Evolutionary conservation across 768 basidiomycete species (phyloP).

Genomic region (Tulasnella sp.): DNA sequence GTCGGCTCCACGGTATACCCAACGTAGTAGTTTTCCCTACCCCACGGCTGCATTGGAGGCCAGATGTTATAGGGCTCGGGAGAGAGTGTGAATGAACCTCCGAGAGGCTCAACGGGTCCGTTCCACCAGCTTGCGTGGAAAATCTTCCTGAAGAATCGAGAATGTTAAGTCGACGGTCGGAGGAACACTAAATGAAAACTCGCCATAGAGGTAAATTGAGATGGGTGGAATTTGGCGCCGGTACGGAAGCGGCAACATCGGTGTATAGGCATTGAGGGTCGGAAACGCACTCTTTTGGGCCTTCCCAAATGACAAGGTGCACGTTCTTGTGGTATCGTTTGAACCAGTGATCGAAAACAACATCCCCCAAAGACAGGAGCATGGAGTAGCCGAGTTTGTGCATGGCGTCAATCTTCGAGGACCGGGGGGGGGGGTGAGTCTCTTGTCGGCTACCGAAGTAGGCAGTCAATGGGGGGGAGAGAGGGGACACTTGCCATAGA

Average conservation of each 20-base stretch:
- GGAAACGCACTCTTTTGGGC: not conserved
- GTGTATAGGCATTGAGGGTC: not conserved
- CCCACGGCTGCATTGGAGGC: not conserved
- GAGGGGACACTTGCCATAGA: not conserved
- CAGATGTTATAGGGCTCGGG: constrained; percentile 11
- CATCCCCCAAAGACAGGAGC: not conserved
- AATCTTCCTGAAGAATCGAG: constrained; percentile 3
- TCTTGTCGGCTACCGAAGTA: not conserved
- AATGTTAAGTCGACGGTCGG: not conserved
- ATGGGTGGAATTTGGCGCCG: not conserved
- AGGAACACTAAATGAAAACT: not conserved
- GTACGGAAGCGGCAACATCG: not conserved
- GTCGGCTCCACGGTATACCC: constrained; percentile 15
- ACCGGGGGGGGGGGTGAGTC: not conserved
- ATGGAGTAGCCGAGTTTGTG: constrained; percentile 9
- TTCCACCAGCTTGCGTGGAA: constrained; percentile 9
- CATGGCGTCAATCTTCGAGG: not conserved
- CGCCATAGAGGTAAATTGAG: constrained; percentile 4
- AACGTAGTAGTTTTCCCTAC: not conserved
- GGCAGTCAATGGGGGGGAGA: too few species aligned
- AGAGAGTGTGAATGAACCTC: constrained; percentile 6
- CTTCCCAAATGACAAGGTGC: not conserved
- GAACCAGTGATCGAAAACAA: not conserved
- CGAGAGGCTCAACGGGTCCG: constrained; percentile 1
- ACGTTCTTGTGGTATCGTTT: constrained; percentile 4